Base-by-base conservation (phyloP, 2,329 filamentous ascomycete species). In the Apiospora koreana region DNA sequence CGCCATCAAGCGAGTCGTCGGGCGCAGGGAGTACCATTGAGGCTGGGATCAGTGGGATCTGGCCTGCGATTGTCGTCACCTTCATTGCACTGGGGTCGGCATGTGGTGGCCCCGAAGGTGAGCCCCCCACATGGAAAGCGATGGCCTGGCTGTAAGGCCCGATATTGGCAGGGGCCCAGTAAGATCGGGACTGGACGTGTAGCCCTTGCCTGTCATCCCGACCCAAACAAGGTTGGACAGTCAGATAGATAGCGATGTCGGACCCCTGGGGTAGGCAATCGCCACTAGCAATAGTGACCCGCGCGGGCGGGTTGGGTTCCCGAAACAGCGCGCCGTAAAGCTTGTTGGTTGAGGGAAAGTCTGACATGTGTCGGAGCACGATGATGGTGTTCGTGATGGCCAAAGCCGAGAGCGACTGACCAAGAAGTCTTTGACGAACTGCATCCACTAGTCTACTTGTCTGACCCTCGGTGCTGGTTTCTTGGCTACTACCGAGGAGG, bases 81-180 rank as follows among this genome's bases (percentile, higher is more conserved):
- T 76, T 70, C 64, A 45, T 66, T 62, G 31, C 31, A 18, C 31
- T 21, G 23, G 35, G 18, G 10, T 23, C 31, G 21, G 54, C 31
- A 62, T 62, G 31, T 62, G 54, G 31, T 38, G 31, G 21, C 31
- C 25, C 25, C n/a, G 81, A 14, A 14, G 69, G 64, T 18, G 66
- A 65, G 45, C 64, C 43, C 10, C 80, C 66, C 1, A 85, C 76
- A 14, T 84, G 84, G 14, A 89, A 82, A 2, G 87, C 85, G 67
- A 96, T 90, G 4, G 94, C 94, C 82, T 99, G 96, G 69, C 95
- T 98, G 81, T 98, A 98, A 0, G 96, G 96, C 0, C 96, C 96
- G 69, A 99, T 98, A 77, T 98, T 98, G 25, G 96, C 95, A 0
- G 96, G 96, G 0, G 96, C 96, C 96, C 96, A 99, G 85, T 98